A percentile compares a stretch with the other conserved stretches of the same genome.
phyloP scores from a whole-genome alignment of 495 filamentous ascomycete species.

The Annulohypoxylon maeteangense region DNA sequence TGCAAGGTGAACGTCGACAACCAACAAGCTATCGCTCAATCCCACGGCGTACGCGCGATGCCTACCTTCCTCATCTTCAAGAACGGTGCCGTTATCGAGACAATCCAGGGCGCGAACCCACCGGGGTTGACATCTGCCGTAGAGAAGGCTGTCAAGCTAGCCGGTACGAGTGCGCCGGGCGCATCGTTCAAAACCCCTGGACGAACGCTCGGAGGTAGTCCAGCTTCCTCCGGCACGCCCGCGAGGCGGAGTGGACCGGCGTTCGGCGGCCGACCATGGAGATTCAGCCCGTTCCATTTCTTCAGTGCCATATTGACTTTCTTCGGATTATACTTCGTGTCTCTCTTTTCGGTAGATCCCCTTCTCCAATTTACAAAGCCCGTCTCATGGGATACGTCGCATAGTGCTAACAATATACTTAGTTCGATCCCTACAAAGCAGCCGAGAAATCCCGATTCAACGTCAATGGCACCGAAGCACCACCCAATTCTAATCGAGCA shows the following conservation, averaged over 20 bases:
- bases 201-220: constrained; percentile 48
- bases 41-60: constrained; percentile 70
- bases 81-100: constrained; percentile 73
- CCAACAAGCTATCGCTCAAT: constrained; percentile 63
- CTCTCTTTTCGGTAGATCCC: constrained; percentile 62
- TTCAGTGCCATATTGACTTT: constrained; percentile 63
- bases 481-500: constrained; percentile 25
- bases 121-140: constrained; percentile 78
- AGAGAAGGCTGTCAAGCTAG: constrained; percentile 73
- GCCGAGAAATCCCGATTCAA: constrained; percentile 74
- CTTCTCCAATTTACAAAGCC: neutral
- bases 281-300: constrained; percentile 53
- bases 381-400: neutral
- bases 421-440: constrained; percentile 74
- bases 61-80: constrained; percentile 93
- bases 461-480: constrained; percentile 51
- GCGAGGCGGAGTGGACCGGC: constrained; percentile 42
- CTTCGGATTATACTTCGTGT: constrained; percentile 68
- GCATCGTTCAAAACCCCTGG: constrained; percentile 55
- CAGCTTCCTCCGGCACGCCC: constrained; percentile 14
- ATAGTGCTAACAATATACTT: constrained; percentile 15
- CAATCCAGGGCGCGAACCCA: constrained; percentile 82
- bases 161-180: constrained; percentile 58
- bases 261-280: constrained; percentile 51
- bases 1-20: constrained; percentile 71